Conservation (phyloP, 768 basidiomycete genomes). For the Psilocybe cyanescens region DNA sequence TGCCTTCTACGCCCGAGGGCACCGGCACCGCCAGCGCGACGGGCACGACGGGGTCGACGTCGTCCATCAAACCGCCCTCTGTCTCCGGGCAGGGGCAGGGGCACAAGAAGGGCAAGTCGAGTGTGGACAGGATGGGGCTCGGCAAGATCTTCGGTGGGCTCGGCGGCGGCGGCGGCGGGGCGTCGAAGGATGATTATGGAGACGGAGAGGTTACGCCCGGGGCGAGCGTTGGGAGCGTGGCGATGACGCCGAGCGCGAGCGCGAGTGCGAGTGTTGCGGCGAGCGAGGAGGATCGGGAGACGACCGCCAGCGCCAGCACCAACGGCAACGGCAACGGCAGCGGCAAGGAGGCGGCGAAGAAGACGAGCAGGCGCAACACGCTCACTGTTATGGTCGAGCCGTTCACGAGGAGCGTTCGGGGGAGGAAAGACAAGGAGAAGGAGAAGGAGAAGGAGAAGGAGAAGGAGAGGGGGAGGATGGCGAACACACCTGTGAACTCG, state of each 20-base stretch:
- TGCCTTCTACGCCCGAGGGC: slow-evolving; percentile 12
- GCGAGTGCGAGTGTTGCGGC: background rate
- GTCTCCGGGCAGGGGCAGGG: slow-evolving; percentile 27
- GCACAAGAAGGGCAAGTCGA: slow-evolving; percentile 66
- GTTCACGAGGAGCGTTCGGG: slow-evolving; percentile 59
- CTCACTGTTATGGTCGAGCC: slow-evolving; percentile 89
- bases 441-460: background rate
- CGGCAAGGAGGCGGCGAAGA: slow-evolving; percentile 37
- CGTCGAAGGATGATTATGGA: background rate
- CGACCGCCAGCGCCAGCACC: background rate
- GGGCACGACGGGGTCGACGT: slow-evolving; percentile 20
- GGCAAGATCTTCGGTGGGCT: slow-evolving; percentile 69
- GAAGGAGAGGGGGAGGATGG: background rate
- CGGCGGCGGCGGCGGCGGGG: slow-evolving; percentile 2
- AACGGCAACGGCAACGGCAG: background rate
- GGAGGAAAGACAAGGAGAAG: slow-evolving; percentile 36
- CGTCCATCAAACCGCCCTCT: slow-evolving; percentile 9
- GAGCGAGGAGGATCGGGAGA: background rate
- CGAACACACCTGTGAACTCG: slow-evolving; percentile 7
- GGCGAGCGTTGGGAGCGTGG: slow-evolving; percentile 16
- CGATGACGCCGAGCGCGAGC: slow-evolving; percentile 24
- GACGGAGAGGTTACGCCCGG: slow-evolving; percentile 18
- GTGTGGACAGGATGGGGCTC: slow-evolving; percentile 80
- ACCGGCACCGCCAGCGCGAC: slow-evolving; percentile 36
- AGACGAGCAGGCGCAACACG: slow-evolving; percentile 77